Evolutionary conservation across 345 rosid species (phyloP).

Genomic region (Eucalyptus curtisii): DNA sequence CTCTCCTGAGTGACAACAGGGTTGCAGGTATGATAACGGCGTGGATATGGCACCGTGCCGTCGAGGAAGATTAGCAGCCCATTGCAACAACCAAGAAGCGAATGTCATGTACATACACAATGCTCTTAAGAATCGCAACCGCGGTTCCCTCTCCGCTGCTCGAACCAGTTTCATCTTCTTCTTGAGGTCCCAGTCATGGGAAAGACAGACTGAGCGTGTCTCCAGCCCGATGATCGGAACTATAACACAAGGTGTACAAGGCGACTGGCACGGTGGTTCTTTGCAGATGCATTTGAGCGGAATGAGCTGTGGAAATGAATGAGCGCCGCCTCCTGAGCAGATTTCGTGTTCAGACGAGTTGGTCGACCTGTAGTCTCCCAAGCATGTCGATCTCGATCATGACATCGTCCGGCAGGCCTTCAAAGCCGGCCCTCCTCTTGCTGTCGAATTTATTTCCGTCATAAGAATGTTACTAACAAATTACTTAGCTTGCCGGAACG

Average conservation of each 20-base stretch:
- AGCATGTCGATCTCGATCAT: background rate
- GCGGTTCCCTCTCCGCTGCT: background rate
- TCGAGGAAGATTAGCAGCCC: background rate
- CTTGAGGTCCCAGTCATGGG: background rate
- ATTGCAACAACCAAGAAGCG: background rate
- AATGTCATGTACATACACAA: fast-evolving
- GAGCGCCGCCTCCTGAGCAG: background rate
- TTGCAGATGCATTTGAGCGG: background rate
- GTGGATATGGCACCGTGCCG: background rate
- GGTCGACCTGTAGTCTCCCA: background rate
- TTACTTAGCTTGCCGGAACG: background rate
- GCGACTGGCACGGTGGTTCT: background rate
- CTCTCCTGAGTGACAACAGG: background rate
- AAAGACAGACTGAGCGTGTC: background rate
- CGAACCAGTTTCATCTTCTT: background rate
- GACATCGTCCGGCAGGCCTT: background rate
- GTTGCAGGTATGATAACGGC: background rate
- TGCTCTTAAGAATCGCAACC: background rate
- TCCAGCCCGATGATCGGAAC: background rate
- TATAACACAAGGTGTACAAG: background rate
- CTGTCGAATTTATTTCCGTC: background rate
- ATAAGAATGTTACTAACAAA: background rate
- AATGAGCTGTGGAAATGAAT: background rate
- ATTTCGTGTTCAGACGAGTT: background rate
- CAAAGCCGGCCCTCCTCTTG: background rate